These are phyloP conservation scores for Melampsora abietis-canadensis DNA, from an alignment of 1,284 basidiomycete genomes.

Conservation along the genomic window DNA sequence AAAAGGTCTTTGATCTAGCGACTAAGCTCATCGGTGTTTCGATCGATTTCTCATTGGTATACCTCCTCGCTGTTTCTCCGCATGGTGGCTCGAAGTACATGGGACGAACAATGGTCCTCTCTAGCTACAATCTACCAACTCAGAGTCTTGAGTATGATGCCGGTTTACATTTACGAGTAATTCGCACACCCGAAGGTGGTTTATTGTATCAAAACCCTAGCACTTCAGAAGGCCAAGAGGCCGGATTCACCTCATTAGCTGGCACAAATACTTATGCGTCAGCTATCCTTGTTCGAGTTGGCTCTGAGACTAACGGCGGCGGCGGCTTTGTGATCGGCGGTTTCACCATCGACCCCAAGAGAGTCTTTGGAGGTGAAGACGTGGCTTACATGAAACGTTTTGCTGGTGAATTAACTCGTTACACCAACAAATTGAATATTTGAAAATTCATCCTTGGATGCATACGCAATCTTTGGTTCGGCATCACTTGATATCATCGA, in stretches of 20 bases:
- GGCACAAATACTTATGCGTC: conserved; percentile 6
- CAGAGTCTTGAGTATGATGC: conserved; percentile 49
- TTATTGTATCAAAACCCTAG: conserved; percentile 49
- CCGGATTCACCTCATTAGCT: not conserved
- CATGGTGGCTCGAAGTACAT: conserved; percentile 5
- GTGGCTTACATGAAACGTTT: conserved; percentile 47
- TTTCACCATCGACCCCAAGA: conserved; percentile 44
- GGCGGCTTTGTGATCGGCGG: conserved; percentile 48
- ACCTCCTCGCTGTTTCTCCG: conserved; percentile 44
- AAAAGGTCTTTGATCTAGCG: conserved; percentile 49
- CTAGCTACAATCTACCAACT: conserved; percentile 47
- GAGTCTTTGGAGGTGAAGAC: conserved; percentile 46
- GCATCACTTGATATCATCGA: too few species aligned
- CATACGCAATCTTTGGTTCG: too few species aligned
- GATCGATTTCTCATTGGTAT: conserved; percentile 49
- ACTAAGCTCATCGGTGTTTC: conserved; percentile 46
- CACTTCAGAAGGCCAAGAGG: conserved; percentile 20
- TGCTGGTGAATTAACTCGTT: conserved; percentile 46
- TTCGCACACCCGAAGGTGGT: conserved; percentile 49
- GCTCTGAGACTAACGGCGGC: not conserved
- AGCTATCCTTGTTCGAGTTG: conserved; percentile 34
- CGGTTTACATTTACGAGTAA: conserved; percentile 48
- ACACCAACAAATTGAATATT: not conserved
- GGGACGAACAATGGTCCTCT: conserved; percentile 45
- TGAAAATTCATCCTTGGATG: too few species aligned